Conservation (phyloP, 306 rosid species). For the Pterocarpus macrocarpus region DNA sequence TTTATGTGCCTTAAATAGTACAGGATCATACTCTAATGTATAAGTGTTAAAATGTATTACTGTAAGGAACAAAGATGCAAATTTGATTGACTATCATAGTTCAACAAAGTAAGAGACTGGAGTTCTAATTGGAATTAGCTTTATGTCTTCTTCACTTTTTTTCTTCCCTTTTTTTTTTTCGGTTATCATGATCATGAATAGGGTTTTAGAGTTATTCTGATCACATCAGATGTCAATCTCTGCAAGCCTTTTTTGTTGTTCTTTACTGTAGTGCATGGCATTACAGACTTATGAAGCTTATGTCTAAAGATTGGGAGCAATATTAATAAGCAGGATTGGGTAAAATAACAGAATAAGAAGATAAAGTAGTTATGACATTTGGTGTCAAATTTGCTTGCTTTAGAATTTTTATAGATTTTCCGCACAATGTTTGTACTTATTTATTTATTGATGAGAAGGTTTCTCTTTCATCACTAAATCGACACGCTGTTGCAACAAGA, state of each 20-base stretch:
- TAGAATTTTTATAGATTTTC: slow-evolving; percentile 25
- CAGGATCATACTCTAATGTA: not conserved
- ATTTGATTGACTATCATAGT: slow-evolving; percentile 6
- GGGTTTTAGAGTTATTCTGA: slow-evolving; percentile 18
- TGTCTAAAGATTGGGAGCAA: not conserved
- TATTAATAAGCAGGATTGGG: slow-evolving; percentile 1
- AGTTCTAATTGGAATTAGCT: slow-evolving; percentile 27
- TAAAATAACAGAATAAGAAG: slow-evolving; percentile 26
- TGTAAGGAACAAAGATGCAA: slow-evolving; percentile 17
- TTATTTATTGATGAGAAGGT: slow-evolving; percentile 77
- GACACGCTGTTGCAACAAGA: slow-evolving; percentile 99
- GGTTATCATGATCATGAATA: not conserved
- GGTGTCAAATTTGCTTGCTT: slow-evolving; percentile 38
- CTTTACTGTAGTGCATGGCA: slow-evolving; percentile 16
- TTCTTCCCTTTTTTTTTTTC: slow-evolving; percentile 9
- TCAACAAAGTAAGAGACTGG: slow-evolving; percentile 31
- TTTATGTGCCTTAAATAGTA: slow-evolving; percentile 21
- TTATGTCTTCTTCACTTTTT: not conserved
- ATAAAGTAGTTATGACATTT: slow-evolving; percentile 32
- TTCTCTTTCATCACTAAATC: slow-evolving; percentile 96
- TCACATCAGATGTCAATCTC: not conserved
- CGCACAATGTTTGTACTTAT: slow-evolving; percentile 48
- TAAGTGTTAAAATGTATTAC: not conserved
- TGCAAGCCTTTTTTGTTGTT: not conserved
- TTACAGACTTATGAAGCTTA: slow-evolving; percentile 15